Percentiles rank a stretch among this genome's conserved stretches.
These are phyloP conservation scores for Venustampulla echinocandica DNA, from an alignment of 495 filamentous ascomycete species.

Conservation along the genomic window DNA sequence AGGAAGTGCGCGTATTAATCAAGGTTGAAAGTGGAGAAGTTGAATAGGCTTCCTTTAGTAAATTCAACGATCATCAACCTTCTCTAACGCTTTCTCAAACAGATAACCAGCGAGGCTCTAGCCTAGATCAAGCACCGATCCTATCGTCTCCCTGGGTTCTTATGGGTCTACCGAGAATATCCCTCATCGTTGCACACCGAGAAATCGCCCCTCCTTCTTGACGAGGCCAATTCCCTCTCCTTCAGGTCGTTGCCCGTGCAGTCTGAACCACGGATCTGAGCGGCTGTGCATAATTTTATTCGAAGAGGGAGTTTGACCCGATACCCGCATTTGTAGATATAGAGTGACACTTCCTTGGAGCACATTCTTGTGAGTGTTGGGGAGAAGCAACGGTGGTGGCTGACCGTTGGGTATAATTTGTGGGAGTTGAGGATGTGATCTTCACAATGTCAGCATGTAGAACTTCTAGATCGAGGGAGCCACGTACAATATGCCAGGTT, in stretches of 20 bases:
- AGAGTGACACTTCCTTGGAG: background rate
- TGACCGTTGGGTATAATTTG: too few relatives aligned
- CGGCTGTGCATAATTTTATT: background rate
- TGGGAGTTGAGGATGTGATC: too few relatives aligned
- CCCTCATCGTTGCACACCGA: background rate
- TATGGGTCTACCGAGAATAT: slow-evolving; percentile 1
- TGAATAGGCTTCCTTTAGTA: background rate
- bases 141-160: background rate
- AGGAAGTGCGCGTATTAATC: background rate
- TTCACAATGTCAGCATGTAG: too few relatives aligned
- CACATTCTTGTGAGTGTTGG: background rate
- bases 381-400: too few relatives aligned
- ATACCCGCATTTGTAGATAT: slow-evolving; percentile 1
- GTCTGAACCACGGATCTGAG: background rate
- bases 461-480: too few relatives aligned
- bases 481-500: too few relatives aligned
- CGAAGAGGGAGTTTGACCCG: background rate
- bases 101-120: background rate
- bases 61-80: background rate
- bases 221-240: background rate
- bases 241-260: slow-evolving; percentile 3
- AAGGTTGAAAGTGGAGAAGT: background rate
- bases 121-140: background rate
- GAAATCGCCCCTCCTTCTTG: background rate
- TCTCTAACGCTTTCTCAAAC: background rate